Conservation (phyloP, 2,329 filamentous ascomycete genomes). For the Colletotrichum tamarilloi region DNA sequence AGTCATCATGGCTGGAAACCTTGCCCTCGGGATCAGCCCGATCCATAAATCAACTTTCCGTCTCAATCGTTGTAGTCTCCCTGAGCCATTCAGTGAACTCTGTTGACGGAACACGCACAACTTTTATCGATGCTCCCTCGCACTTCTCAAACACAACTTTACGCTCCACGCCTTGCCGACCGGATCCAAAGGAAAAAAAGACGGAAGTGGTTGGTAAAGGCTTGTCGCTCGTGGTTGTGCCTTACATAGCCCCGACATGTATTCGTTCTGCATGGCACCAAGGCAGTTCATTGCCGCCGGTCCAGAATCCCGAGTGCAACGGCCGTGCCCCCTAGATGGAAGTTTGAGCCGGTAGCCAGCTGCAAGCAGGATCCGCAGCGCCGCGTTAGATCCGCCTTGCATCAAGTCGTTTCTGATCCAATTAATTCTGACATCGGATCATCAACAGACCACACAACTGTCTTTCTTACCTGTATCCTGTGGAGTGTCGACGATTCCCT, state of each 20-base stretch:
- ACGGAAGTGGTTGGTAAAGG: neutral
- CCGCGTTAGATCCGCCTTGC: conserved; percentile 17
- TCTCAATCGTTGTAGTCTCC: neutral
- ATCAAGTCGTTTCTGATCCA: conserved; percentile 24
- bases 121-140: neutral
- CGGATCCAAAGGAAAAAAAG: too few species aligned
- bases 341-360: neutral
- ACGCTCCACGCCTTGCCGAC: neutral
- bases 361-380: conserved; percentile 1
- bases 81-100: neutral
- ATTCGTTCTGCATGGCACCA: neutral
- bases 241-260: conserved; percentile 30
- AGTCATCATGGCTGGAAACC: neutral
- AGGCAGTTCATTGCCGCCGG: conserved; percentile 8
- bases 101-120: neutral
- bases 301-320: conserved; percentile 1
- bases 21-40: neutral
- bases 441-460: conserved; percentile 17
- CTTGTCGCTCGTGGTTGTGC: neutral
- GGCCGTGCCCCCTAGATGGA: neutral
- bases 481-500: neutral
- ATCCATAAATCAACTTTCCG: neutral
- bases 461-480: neutral
- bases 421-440: conserved; percentile 15
- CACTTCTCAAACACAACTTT: conserved; percentile 7